Conservation (phyloP, 2,329 filamentous ascomycete genomes). For the Ophiostoma quercus region DNA sequence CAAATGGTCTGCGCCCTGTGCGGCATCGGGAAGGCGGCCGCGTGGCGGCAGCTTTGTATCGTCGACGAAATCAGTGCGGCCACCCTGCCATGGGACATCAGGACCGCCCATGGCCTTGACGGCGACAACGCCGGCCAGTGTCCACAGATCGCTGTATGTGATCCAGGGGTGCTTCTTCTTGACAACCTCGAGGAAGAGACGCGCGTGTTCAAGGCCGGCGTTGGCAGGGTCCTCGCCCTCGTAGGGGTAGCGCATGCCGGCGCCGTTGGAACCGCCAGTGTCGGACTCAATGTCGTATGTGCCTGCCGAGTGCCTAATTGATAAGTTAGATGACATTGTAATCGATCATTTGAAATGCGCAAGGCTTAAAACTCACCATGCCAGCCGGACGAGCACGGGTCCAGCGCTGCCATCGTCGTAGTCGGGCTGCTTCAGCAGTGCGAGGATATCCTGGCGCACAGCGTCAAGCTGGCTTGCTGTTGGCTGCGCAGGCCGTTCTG, state of each 20-base stretch:
- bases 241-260: conserved; percentile 91
- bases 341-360: not conserved
- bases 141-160: conserved; percentile 93
- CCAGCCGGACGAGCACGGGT: conserved; percentile 81
- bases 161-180: conserved; percentile 94
- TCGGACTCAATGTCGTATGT: conserved; percentile 84
- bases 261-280: conserved; percentile 91
- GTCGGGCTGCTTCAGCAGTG: conserved; percentile 80
- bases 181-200: conserved; percentile 87
- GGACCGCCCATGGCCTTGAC: conserved; percentile 96
- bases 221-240: conserved; percentile 90
- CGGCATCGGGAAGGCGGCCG: conserved; percentile 68
- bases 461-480: conserved; percentile 6
- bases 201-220: conserved; percentile 76
- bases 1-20: conserved; percentile 73
- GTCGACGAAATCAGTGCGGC: conserved; percentile 57
- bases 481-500: not conserved
- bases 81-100: conserved; percentile 78
- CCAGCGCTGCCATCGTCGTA: conserved; percentile 97
- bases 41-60: conserved; percentile 40
- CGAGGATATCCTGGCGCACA: conserved; percentile 32
- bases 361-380: conserved; percentile 42
- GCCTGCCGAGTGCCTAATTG: conserved; percentile 73
- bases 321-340: not conserved
- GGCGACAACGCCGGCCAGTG: conserved; percentile 73